Evolutionary conservation across 352 stramenopile genomes (phyloP).

Genomic region (Pythium phragmiticola): DNA sequence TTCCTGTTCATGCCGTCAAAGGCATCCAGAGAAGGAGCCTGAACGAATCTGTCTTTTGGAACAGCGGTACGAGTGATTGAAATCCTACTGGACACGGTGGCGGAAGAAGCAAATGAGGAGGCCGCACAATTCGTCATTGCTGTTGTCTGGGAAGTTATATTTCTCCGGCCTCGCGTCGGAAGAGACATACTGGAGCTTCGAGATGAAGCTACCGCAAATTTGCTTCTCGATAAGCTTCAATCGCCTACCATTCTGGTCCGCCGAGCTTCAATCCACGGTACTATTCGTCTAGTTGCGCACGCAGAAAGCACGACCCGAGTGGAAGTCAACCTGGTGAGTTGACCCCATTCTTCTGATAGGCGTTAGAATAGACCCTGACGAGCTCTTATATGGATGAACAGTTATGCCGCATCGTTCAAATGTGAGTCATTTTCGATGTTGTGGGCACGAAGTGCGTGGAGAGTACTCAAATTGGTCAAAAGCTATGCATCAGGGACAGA

Average conservation of each 20-base stretch:
- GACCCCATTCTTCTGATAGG: background rate
- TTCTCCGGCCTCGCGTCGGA: conserved; percentile 11
- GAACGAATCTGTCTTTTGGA: background rate
- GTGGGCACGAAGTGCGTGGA: background rate
- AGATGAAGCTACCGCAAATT: background rate
- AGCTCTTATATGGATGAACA: background rate
- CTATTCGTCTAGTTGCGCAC: conserved; percentile 1
- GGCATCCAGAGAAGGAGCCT: background rate
- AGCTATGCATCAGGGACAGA: conserved; percentile 26
- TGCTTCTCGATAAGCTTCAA: background rate
- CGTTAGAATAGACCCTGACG: background rate
- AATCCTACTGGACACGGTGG: conserved; percentile 17
- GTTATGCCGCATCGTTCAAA: conserved; percentile 11
- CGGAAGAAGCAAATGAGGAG: conserved; percentile 17
- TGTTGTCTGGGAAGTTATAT: conserved; percentile 25
- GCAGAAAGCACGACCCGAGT: background rate
- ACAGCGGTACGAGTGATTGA: conserved; percentile 10
- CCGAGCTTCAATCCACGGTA: background rate
- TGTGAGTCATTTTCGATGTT: conserved; percentile 6
- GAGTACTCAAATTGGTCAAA: background rate
- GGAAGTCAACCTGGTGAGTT: conserved; percentile 11
- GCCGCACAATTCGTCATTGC: conserved; percentile 11
- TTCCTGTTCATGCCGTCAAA: background rate
- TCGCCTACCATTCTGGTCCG: background rate
- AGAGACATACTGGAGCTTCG: background rate